phyloP scores from a whole-genome alignment of 2,329 filamentous ascomycete genomes.

The Gnomoniopsis smithogilvyi region DNA sequence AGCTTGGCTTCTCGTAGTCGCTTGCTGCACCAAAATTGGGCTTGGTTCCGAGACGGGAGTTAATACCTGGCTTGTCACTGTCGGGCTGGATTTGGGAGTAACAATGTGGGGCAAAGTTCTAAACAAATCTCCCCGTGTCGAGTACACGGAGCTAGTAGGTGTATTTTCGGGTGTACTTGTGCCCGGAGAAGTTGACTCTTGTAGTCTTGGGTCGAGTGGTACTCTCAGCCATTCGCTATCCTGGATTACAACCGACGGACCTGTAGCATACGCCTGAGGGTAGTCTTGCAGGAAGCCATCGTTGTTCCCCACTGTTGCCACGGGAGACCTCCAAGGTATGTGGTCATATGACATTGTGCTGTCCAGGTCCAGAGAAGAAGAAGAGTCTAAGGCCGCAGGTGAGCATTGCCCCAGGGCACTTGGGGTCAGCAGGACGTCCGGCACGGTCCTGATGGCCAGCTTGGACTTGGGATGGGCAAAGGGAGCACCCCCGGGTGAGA shows the following conservation, averaged over 20 bases:
- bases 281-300: slow-evolving; percentile 24
- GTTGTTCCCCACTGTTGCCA: slow-evolving; percentile 21
- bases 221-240: slow-evolving; percentile 17
- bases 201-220: slow-evolving; percentile 19
- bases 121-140: neutral
- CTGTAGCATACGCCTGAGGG: slow-evolving; percentile 20
- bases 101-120: slow-evolving; percentile 1
- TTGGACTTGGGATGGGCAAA: neutral
- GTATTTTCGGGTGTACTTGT: neutral
- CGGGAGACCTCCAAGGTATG: slow-evolving; percentile 22
- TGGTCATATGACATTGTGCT: slow-evolving; percentile 1
- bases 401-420: neutral
- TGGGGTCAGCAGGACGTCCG: slow-evolving; percentile 10
- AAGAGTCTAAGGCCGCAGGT: slow-evolving; percentile 1
- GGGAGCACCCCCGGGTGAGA: neutral
- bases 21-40: slow-evolving; percentile 5
- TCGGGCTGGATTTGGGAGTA: slow-evolving; percentile 14
- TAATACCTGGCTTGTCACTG: slow-evolving; percentile 10
- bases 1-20: neutral
- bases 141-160: neutral
- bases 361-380: neutral
- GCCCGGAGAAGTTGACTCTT: neutral
- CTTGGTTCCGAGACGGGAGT: slow-evolving; percentile 16
- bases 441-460: slow-evolving; percentile 13
- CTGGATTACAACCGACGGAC: neutral